A percentile compares a stretch with the other conserved stretches of the same genome.
Evolutionary conservation across 2,329 filamentous ascomycete species (phyloP).

Genomic region (Paraconiothyrium sp.): DNA sequence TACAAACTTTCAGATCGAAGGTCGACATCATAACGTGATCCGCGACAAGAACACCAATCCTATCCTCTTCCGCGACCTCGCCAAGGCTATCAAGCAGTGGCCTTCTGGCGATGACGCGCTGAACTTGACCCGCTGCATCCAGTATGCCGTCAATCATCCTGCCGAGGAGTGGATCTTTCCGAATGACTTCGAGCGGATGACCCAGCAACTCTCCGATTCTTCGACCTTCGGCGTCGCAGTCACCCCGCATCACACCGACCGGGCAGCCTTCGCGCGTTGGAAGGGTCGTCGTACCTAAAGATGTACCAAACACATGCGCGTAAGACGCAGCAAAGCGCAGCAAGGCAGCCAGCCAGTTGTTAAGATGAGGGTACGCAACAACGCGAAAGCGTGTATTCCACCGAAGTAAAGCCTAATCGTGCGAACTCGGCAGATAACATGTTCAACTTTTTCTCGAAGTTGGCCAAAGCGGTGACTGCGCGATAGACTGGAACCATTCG

Average conservation of each 20-base stretch:
- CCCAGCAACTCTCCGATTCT: slow-evolving; percentile 15
- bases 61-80: slow-evolving; percentile 19
- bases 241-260: slow-evolving; percentile 16
- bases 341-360: too few species aligned
- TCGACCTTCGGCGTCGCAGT: background rate
- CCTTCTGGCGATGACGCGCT: slow-evolving; percentile 22
- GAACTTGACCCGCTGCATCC: slow-evolving; percentile 24
- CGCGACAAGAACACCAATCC: background rate
- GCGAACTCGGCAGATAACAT: too few species aligned
- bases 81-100: slow-evolving; percentile 11
- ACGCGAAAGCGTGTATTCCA: too few species aligned
- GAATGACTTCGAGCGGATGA: slow-evolving; percentile 17
- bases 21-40: background rate
- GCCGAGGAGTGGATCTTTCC: slow-evolving; percentile 24
- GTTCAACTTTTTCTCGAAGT: too few species aligned
- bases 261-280: background rate
- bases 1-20: slow-evolving; percentile 3
- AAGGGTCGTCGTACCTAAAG: too few species aligned
- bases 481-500: too few species aligned
- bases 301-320: too few species aligned
- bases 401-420: too few species aligned
- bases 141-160: slow-evolving; percentile 15
- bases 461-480: too few species aligned
- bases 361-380: too few species aligned
- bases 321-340: too few species aligned